Evolutionary conservation across 2,329 filamentous ascomycete species (phyloP).

Genomic region (Claviceps sp.): DNA sequence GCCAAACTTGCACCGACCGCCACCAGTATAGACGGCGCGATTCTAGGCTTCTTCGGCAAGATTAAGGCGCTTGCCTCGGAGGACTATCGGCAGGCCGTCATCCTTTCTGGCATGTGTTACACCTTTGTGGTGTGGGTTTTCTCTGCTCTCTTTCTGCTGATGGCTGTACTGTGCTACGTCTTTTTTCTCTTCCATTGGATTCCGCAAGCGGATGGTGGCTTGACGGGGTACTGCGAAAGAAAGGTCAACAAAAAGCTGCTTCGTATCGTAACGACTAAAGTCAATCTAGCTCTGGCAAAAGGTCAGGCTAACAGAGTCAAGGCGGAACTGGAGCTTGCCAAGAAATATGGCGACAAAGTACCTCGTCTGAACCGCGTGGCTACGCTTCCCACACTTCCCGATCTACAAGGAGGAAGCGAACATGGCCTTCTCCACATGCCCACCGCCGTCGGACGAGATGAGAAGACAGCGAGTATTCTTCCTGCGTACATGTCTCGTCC

Average conservation of each 20-base stretch:
- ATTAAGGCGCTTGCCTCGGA: conserved; percentile 57
- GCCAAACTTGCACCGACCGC: conserved; percentile 50
- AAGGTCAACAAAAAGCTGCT: conserved; percentile 81
- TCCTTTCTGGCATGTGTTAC: conserved; percentile 85
- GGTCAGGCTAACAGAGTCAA: conserved; percentile 49
- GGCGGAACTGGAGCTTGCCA: conserved; percentile 35
- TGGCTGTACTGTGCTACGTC: conserved; percentile 66
- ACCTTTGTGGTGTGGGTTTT: conserved; percentile 84
- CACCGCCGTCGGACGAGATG: conserved; percentile 39
- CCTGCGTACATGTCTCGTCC: conserved; percentile 49
- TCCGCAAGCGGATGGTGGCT: conserved; percentile 62
- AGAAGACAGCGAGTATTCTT: conserved; percentile 47
- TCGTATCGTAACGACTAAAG: conserved; percentile 72
- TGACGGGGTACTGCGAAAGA: conserved; percentile 76
- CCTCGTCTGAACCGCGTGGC: conserved; percentile 39
- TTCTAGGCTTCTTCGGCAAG: conserved; percentile 74
- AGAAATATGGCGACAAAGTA: conserved; percentile 37
- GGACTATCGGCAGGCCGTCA: conserved; percentile 66
- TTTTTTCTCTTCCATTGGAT: conserved; percentile 91
- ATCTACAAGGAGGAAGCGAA: conserved; percentile 15
- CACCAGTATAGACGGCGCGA: conserved; percentile 42
- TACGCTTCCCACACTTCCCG: conserved; percentile 51
- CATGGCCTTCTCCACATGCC: conserved; percentile 46
- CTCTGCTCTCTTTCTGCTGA: conserved; percentile 59
- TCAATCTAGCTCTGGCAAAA: conserved; percentile 76